Percentiles rank a stretch among this genome's conserved stretches.
Evolutionary conservation across 805 yeast species (phyloP).

Genomic region (Tetrapisispora arboricola): DNA sequence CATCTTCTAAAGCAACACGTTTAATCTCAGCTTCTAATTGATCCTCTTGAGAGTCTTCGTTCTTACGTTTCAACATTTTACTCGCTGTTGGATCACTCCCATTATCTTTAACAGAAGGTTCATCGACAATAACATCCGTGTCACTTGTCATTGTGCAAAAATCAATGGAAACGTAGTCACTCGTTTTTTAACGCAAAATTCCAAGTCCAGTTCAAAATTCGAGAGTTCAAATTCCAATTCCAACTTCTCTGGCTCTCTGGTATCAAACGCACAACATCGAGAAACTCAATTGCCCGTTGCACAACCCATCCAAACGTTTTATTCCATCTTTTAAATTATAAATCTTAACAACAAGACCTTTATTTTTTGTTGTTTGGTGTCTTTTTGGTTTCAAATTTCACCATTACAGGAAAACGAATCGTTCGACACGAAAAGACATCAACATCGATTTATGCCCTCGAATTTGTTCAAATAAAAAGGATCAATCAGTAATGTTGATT

Average conservation of each 20-base stretch:
- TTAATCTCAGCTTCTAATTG: slow-evolving; percentile 44
- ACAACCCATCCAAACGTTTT: no score
- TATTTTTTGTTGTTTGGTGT: not conserved
- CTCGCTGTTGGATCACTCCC: not conserved
- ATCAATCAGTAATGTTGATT: no score
- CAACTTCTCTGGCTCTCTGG: no score
- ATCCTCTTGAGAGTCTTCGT: slow-evolving; percentile 41
- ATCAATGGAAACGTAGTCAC: no score
- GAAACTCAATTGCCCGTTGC: no score
- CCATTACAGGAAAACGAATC: not conserved
- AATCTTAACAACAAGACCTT: slow-evolving; percentile 1
- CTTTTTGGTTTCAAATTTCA: not conserved
- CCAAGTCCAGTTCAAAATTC: no score
- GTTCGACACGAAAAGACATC: no score
- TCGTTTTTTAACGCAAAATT: no score
- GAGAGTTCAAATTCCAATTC: no score
- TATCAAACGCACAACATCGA: not conserved
- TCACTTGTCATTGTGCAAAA: not conserved
- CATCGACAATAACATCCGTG: not conserved
- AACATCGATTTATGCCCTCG: no score
- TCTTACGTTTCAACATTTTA: slow-evolving; percentile 50
- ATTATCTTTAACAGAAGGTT: not conserved
- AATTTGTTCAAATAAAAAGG: no score
- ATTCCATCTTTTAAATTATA: not conserved
- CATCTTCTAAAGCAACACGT: slow-evolving; percentile 63